Conservation (phyloP, 805 yeast species). For the Dipodascopsis uninucleata region DNA sequence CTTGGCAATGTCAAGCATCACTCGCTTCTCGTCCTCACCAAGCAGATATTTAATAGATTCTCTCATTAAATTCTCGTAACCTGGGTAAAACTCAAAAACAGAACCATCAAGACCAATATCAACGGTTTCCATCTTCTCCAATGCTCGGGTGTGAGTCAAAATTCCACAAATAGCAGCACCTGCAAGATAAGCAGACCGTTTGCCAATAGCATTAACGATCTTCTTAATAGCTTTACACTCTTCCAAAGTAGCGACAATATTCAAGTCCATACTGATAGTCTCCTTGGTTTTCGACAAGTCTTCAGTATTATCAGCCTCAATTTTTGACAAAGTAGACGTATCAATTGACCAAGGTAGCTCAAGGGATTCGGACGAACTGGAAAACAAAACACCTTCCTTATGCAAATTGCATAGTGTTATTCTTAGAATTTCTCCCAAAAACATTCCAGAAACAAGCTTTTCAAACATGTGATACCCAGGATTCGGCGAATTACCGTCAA, state of each 20-base stretch:
- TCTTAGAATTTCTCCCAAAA: slow-evolving; percentile 76
- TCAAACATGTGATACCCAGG: slow-evolving; percentile 79
- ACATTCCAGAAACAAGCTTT: slow-evolving; percentile 31
- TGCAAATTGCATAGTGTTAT: slow-evolving; percentile 63
- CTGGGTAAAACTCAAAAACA: slow-evolving; percentile 89
- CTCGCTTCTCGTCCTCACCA: slow-evolving; percentile 62
- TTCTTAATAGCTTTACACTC: slow-evolving; percentile 74
- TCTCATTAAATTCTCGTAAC: slow-evolving; percentile 73
- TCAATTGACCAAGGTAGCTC: slow-evolving; percentile 73
- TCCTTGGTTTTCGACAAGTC: slow-evolving; percentile 45
- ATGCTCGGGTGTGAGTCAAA: slow-evolving; percentile 59
- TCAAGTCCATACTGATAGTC: slow-evolving; percentile 65
- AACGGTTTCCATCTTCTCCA: slow-evolving; percentile 67
- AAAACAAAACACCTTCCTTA: slow-evolving; percentile 53
- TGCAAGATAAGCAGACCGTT: slow-evolving; percentile 84
- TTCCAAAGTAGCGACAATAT: slow-evolving; percentile 46
- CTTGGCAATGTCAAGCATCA: slow-evolving; percentile 76
- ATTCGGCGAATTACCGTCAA: slow-evolving; percentile 74
- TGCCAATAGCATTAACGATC: slow-evolving; percentile 73
- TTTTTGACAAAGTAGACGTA: slow-evolving; percentile 78
- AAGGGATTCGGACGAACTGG: slow-evolving; percentile 30
- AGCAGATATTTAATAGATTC: slow-evolving; percentile 67
- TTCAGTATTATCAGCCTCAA: slow-evolving; percentile 80
- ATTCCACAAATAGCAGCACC: slow-evolving; percentile 90
- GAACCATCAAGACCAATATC: slow-evolving; percentile 97